A percentile compares a stretch with the other conserved stretches of the same genome.
Evolutionary conservation across 352 stramenopile species (phyloP).

Genomic region (Blastocystis sp.): DNA sequence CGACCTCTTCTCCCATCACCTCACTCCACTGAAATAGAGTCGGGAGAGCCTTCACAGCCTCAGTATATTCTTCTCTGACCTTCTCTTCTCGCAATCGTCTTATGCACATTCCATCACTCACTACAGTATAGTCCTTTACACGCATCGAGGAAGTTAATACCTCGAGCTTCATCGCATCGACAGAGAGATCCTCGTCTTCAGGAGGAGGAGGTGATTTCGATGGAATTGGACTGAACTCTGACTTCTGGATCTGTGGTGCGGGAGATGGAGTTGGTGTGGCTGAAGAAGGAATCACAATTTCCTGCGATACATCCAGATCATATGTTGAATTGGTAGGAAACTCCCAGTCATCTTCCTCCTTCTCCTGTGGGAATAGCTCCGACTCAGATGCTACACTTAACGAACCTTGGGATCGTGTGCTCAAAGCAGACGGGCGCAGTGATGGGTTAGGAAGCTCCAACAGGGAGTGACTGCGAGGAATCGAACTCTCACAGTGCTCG

Average conservation of each 20-base stretch:
- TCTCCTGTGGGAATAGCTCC: neutral
- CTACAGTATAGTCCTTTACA: conserved; percentile 26
- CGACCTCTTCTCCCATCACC: neutral
- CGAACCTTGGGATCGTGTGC: neutral
- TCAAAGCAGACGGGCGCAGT: neutral
- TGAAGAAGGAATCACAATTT: conserved; percentile 34
- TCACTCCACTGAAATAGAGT: conserved; percentile 23
- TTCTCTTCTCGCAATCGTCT: neutral
- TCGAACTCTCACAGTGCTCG: neutral
- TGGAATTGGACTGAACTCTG: neutral
- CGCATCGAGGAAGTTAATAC: neutral
- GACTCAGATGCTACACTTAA: neutral
- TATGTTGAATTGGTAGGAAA: neutral
- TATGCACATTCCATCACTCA: neutral
- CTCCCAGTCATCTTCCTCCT: neutral
- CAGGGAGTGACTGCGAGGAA: neutral
- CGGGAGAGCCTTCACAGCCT: neutral
- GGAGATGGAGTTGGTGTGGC: neutral
- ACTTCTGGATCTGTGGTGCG: neutral
- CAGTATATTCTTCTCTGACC: neutral
- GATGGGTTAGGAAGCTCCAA: neutral
- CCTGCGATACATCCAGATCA: neutral
- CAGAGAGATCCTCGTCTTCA: neutral
- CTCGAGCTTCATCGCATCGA: neutral
- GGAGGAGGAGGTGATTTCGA: neutral